phyloP scores from a whole-genome alignment of 2,329 filamentous ascomycete genomes.

The Ophiostoma angusticollis region DNA sequence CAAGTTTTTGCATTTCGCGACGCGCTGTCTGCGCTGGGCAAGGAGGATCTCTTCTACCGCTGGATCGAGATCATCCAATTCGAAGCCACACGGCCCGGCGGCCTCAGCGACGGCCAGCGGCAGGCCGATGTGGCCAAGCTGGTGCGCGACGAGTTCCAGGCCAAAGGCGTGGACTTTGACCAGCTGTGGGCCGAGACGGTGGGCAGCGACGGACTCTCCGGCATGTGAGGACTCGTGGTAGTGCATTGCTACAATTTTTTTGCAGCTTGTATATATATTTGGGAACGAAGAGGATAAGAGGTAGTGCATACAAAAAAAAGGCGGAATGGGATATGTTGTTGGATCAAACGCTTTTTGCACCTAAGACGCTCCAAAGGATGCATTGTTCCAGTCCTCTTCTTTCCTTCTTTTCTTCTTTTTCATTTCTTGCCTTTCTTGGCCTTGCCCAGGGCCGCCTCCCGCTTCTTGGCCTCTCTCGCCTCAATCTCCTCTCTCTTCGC shows the following conservation, averaged over 20 bases:
- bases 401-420: conserved; percentile 10
- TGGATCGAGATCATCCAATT: conserved; percentile 91
- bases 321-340: no score
- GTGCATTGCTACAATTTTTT: not conserved
- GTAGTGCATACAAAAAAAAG: no score
- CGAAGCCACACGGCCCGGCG: conserved; percentile 65
- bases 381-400: not conserved
- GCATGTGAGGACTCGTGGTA: conserved; percentile 13
- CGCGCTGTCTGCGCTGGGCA: conserved; percentile 59
- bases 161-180: conserved; percentile 70
- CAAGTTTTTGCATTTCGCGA: conserved; percentile 76
- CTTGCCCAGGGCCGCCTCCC: conserved; percentile 36
- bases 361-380: no score
- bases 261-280: not conserved
- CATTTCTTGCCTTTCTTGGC: conserved; percentile 37
- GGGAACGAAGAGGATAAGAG: no score
- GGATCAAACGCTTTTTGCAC: no score
- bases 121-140: conserved; percentile 61
- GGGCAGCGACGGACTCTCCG: conserved; percentile 24
- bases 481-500: conserved; percentile 38
- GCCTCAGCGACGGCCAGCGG: conserved; percentile 56
- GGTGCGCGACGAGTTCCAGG: conserved; percentile 62
- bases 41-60: conserved; percentile 79
- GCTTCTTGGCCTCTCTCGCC: conserved; percentile 42
- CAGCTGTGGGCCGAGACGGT: conserved; percentile 59